Conservation (phyloP, 805 yeast genomes). For the Pichia eremophila region DNA sequence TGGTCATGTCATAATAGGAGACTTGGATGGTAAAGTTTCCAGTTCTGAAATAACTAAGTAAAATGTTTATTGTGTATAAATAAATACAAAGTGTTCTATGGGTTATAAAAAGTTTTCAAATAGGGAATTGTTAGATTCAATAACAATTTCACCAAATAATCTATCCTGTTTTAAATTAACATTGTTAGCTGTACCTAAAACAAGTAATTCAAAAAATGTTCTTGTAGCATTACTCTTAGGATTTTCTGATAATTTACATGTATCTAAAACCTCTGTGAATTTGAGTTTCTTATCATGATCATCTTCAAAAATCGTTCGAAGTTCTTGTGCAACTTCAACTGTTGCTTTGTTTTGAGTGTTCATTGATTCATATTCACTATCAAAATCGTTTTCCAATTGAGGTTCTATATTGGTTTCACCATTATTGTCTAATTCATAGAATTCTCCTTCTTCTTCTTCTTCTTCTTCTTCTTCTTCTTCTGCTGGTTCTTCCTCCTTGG, state of each 20-base stretch:
- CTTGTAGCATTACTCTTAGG: conserved; percentile 54
- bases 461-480: neutral
- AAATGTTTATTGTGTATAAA: neutral
- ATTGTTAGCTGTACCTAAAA: conserved; percentile 71
- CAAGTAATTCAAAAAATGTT: conserved; percentile 74
- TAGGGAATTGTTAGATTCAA: conserved; percentile 22
- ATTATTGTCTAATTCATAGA: neutral
- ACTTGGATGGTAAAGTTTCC: conserved; percentile 14
- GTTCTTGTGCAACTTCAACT: conserved; percentile 39
- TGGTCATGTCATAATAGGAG: conserved; percentile 11
- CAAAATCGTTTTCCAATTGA: conserved; percentile 11
- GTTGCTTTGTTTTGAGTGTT: conserved; percentile 37
- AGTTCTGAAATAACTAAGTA: neutral
- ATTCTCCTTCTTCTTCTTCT: neutral
- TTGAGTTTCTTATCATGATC: neutral
- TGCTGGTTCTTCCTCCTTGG: too few relatives aligned
- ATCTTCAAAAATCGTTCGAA: conserved; percentile 22
- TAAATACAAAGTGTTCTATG: neutral
- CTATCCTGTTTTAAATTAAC: conserved; percentile 50
- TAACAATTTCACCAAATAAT: conserved; percentile 50
- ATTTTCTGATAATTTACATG: conserved; percentile 29
- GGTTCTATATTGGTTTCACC: too few relatives aligned
- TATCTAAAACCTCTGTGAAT: conserved; percentile 12
- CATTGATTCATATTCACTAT: conserved; percentile 12
- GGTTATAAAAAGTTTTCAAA: conserved; percentile 13